phyloP scores from a whole-genome alignment of 345 rosid genomes.

The Salix suchowensis region DNA sequence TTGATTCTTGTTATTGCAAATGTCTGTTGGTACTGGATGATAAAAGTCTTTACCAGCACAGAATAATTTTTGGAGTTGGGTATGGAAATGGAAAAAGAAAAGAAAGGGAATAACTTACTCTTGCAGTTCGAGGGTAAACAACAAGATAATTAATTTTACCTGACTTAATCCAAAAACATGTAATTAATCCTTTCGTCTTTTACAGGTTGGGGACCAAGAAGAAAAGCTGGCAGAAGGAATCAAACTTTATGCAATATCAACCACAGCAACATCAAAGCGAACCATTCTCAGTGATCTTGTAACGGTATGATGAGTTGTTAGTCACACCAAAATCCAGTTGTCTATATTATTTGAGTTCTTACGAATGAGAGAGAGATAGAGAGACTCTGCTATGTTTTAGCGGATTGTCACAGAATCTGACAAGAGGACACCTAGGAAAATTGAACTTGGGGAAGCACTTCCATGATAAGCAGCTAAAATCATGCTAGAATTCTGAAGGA shows the following conservation, averaged over 20 bases:
- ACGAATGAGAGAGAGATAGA: too few relatives aligned
- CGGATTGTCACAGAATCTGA: neutral
- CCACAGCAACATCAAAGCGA: slow-evolving; percentile 72
- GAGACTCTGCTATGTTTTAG: neutral
- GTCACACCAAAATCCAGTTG: neutral
- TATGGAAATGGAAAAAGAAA: neutral
- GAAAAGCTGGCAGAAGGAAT: slow-evolving; percentile 97
- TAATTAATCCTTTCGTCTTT: slow-evolving; percentile 6
- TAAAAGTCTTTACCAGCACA: neutral
- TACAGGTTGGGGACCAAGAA: slow-evolving; percentile 87
- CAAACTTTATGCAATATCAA: slow-evolving; percentile 74
- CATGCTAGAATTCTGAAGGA: neutral
- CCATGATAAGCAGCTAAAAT: neutral
- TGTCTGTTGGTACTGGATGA: neutral
- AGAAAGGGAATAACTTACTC: neutral
- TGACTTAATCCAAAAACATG: neutral
- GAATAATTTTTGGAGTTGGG: neutral
- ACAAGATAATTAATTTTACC: neutral
- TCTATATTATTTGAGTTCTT: neutral
- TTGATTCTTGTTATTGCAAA: neutral
- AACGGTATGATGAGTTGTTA: slow-evolving; percentile 46
- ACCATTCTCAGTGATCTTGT: slow-evolving; percentile 87
- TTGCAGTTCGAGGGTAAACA: neutral
- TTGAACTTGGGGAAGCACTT: neutral
- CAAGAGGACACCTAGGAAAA: neutral